A percentile compares a stretch with the other conserved stretches of the same genome.
Evolutionary conservation across 345 rosid species (phyloP).

Genomic region (Heritiera littoralis): DNA sequence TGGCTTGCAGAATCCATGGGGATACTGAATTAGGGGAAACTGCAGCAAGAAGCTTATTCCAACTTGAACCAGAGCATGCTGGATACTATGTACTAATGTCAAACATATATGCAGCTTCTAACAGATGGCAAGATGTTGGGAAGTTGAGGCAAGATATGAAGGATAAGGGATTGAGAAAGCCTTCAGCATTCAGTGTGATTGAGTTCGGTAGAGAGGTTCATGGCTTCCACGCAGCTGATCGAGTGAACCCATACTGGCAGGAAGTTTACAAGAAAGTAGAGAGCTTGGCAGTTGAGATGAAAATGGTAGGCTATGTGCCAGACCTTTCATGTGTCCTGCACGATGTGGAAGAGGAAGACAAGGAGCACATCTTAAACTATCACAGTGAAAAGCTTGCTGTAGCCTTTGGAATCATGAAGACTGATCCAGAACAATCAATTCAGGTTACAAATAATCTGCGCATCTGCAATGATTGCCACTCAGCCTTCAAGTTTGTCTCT

Average conservation of each 20-base stretch:
- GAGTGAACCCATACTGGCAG: conserved; percentile 36
- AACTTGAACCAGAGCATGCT: conserved; percentile 50
- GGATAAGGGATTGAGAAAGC: conserved; percentile 55
- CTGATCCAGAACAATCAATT: conserved; percentile 29
- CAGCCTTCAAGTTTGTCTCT: conserved; percentile 45
- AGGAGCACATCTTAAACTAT: conserved; percentile 44
- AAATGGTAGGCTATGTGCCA: conserved; percentile 47
- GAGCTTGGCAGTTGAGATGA: conserved; percentile 40
- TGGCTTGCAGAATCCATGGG: conserved; percentile 62
- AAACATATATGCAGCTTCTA: conserved; percentile 56
- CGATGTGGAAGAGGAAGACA: conserved; percentile 60
- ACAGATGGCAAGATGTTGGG: conserved; percentile 56
- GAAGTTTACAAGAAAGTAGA: conserved; percentile 43
- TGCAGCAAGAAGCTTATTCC: conserved; percentile 47
- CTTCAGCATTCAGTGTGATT: conserved; percentile 53
- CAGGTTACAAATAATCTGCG: conserved; percentile 52
- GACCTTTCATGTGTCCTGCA: conserved; percentile 55
- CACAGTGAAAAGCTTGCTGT: conserved; percentile 67
- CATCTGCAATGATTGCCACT: conserved; percentile 54
- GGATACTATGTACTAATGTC: conserved; percentile 62
- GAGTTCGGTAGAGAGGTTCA: conserved; percentile 45
- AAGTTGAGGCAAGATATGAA: conserved; percentile 50
- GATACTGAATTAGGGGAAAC: conserved; percentile 44
- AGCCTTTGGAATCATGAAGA: conserved; percentile 50
- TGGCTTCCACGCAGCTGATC: conserved; percentile 55